phyloP scores from a whole-genome alignment of 345 rosid genomes.

The Clausena lansium region DNA sequence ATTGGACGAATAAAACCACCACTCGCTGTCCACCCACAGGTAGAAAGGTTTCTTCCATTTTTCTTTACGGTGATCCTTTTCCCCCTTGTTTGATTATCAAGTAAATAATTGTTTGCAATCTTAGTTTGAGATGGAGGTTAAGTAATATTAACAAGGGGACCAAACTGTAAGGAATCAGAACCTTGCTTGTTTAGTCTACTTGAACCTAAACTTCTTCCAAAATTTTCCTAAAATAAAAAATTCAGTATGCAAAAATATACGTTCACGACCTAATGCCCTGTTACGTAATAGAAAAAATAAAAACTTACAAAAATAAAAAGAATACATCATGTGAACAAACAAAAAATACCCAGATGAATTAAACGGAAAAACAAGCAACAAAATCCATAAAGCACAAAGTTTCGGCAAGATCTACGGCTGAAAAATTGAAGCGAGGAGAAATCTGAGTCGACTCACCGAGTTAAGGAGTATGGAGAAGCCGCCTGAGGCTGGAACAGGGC shows the following conservation, averaged over 20 bases:
- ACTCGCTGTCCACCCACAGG: not conserved
- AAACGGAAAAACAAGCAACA: not conserved
- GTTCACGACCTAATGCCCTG: not conserved
- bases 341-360: not conserved
- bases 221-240: too few species aligned
- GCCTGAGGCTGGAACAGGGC: not conserved
- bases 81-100: not conserved
- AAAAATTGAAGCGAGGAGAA: not conserved
- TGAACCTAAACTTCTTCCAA: not conserved
- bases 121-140: not conserved
- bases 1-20: not conserved
- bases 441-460: conserved; percentile 1
- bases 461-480: not conserved
- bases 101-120: not conserved
- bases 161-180: not conserved
- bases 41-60: not conserved
- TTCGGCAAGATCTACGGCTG: not conserved
- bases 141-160: not conserved
- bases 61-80: not conserved
- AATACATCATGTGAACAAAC: not conserved
- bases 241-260: not conserved
- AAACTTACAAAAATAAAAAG: too few species aligned
- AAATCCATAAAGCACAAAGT: not conserved
- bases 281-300: not conserved
- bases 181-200: not conserved